Evolutionary conservation across 805 yeast genomes (phyloP).

Genomic region (Saccharomycopsis sp.): DNA sequence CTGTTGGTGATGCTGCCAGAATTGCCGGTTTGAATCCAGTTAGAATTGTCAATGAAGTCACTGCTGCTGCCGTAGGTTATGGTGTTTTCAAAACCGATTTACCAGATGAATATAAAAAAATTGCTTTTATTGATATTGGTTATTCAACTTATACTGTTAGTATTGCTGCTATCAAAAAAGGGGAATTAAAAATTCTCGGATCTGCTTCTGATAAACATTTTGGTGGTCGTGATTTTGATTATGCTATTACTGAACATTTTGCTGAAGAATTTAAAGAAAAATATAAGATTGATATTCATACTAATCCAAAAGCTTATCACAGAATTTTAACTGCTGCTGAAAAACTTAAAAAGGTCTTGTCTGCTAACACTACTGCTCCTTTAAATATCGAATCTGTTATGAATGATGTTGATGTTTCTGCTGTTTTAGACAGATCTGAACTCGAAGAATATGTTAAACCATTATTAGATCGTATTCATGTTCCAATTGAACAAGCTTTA

Average conservation of each 20-base stretch:
- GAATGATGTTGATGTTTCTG: conserved; percentile 93
- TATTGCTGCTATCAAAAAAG: conserved; percentile 85
- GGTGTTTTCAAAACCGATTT: conserved; percentile 97
- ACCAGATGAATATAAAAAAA: conserved; percentile 84
- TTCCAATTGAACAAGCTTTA: conserved; percentile 76
- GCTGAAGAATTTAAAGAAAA: conserved; percentile 86
- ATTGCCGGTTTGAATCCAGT: conserved; percentile 98
- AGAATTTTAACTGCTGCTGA: conserved; percentile 90
- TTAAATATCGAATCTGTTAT: conserved; percentile 91
- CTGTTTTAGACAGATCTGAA: conserved; percentile 81
- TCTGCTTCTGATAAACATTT: conserved; percentile 91
- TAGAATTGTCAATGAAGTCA: conserved; percentile 92
- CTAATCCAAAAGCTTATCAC: conserved; percentile 90
- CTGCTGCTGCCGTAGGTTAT: conserved; percentile 98
- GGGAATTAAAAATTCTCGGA: conserved; percentile 89
- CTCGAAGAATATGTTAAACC: conserved; percentile 86
- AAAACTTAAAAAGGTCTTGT: conserved; percentile 86
- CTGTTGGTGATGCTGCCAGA: conserved; percentile 87
- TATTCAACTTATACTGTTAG: conserved; percentile 91
- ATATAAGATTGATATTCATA: conserved; percentile 86
- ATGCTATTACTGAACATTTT: conserved; percentile 88
- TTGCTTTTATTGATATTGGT: conserved; percentile 94
- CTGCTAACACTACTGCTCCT: conserved; percentile 94
- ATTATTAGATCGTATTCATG: conserved; percentile 60
- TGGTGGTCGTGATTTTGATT: conserved; percentile 97